Conservation (phyloP, 2,329 filamentous ascomycete genomes). For the Alternaria arbusti region DNA sequence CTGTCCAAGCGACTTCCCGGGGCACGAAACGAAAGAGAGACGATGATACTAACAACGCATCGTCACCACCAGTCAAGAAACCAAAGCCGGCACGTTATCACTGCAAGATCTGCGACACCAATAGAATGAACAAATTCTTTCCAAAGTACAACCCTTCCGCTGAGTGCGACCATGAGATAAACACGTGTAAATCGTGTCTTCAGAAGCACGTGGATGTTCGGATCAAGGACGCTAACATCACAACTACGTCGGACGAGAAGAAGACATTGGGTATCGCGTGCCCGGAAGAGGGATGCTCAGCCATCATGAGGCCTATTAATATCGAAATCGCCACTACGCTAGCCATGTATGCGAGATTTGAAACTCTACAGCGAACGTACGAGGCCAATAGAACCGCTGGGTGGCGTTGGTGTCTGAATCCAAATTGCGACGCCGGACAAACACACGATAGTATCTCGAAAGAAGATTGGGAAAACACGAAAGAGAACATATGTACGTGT, state of each 20-base stretch:
- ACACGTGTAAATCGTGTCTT: not conserved
- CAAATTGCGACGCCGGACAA: not conserved
- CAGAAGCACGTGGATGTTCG: not conserved
- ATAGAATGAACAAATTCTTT: not conserved
- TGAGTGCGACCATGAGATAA: not conserved
- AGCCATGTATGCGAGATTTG: not conserved
- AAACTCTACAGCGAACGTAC: not conserved
- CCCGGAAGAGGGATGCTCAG: too few relatives aligned
- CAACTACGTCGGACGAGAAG: not conserved
- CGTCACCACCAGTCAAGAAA: not conserved
- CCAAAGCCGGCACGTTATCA: not conserved
- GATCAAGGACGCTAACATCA: rapidly evolving
- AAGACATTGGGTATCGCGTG: not conserved
- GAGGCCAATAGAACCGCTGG: not conserved
- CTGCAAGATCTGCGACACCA: too few relatives aligned
- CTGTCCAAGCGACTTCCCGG: too few relatives aligned
- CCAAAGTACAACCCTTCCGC: not conserved
- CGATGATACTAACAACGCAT: too few relatives aligned
- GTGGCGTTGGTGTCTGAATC: not conserved
- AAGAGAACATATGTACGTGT: not conserved
- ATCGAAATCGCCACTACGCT: not conserved
- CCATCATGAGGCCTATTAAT: not conserved
- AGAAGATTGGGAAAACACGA: too few relatives aligned
- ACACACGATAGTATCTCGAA: not conserved
- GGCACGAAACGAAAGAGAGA: not conserved